Conservation (phyloP, 2,329 filamentous ascomycete species). For the Scleromitrula shiraiana region DNA sequence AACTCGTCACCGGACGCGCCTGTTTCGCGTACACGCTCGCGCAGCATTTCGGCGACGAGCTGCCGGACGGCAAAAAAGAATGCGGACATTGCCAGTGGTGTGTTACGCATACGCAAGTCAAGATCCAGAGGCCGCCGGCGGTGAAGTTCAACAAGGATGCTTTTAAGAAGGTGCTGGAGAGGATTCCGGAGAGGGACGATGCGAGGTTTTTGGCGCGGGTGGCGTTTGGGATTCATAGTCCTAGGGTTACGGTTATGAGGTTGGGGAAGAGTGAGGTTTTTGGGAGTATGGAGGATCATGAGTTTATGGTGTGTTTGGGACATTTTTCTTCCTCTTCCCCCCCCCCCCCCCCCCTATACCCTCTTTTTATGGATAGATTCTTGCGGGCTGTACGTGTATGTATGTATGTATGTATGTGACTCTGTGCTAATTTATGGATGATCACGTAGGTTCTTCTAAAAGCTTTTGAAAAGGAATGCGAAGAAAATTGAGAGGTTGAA, state of each 20-base stretch:
- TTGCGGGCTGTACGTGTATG: too few relatives aligned
- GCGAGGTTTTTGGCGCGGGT: slow-evolving; percentile 50
- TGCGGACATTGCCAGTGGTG: slow-evolving; percentile 51
- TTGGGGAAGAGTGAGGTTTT: slow-evolving; percentile 40
- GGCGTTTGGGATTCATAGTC: slow-evolving; percentile 55
- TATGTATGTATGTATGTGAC: too few relatives aligned
- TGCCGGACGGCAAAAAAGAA: slow-evolving; percentile 35
- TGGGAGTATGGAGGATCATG: slow-evolving; percentile 45
- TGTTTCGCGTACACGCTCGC: slow-evolving; percentile 48
- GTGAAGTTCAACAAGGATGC: slow-evolving; percentile 33
- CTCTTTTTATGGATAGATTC: too few relatives aligned
- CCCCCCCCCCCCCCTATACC: too few relatives aligned
- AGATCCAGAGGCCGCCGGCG: slow-evolving; percentile 33
- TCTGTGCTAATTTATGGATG: too few relatives aligned
- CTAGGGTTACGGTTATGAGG: slow-evolving; percentile 42
- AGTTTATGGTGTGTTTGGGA: slow-evolving; percentile 39
- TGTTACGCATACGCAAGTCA: slow-evolving; percentile 32
- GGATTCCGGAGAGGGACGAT: slow-evolving; percentile 44
- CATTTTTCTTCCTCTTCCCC: neutral
- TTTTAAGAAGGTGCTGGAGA: slow-evolving; percentile 38
- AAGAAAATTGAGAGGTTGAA: neutral
- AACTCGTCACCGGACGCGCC: slow-evolving; percentile 42
- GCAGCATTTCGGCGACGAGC: slow-evolving; percentile 47
- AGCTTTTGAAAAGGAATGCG: slow-evolving; percentile 6
- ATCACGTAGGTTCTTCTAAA: slow-evolving; percentile 7